phyloP scores from a whole-genome alignment of 2,329 filamentous ascomycete genomes.

The Nothopassalora personata region DNA sequence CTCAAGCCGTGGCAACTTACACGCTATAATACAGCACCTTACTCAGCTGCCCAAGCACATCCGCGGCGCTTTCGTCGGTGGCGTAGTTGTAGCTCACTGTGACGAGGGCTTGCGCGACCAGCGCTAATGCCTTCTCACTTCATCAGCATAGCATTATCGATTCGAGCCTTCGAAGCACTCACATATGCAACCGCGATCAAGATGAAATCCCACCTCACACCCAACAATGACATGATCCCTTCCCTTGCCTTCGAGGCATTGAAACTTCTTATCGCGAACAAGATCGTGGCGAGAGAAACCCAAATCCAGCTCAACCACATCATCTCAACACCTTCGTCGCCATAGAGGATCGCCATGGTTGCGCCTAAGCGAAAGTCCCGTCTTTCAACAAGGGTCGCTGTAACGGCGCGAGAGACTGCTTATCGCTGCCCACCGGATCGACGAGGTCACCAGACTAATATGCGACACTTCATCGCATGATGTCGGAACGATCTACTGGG shows the following conservation, averaged over 20 bases:
- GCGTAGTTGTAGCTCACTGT: slow-evolving; percentile 1
- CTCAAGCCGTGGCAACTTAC: not conserved
- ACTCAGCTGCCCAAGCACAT: not conserved
- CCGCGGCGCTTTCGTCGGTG: not conserved
- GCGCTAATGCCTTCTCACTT: not conserved
- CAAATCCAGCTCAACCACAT: slow-evolving; percentile 16
- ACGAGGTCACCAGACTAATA: not conserved
- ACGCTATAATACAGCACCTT: slow-evolving; percentile 1
- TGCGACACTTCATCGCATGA: not conserved
- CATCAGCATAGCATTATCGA: not conserved
- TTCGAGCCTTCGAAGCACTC: not conserved
- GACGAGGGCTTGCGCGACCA: not conserved
- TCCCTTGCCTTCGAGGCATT: slow-evolving; percentile 3
- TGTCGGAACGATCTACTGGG: not conserved
- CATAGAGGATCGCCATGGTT: slow-evolving; percentile 4
- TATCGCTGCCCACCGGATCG: not conserved
- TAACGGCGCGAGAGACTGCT: no score
- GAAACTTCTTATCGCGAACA: slow-evolving; percentile 8
- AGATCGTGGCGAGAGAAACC: slow-evolving; percentile 6
- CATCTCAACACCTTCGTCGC: slow-evolving; percentile 3
- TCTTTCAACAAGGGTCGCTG: not conserved
- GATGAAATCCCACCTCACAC: slow-evolving; percentile 12
- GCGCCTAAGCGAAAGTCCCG: not conserved
- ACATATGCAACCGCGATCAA: slow-evolving; percentile 9
- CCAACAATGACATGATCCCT: slow-evolving; percentile 1